phyloP scores from a whole-genome alignment of 768 basidiomycete species.

The Lanmaoa rubissima region DNA sequence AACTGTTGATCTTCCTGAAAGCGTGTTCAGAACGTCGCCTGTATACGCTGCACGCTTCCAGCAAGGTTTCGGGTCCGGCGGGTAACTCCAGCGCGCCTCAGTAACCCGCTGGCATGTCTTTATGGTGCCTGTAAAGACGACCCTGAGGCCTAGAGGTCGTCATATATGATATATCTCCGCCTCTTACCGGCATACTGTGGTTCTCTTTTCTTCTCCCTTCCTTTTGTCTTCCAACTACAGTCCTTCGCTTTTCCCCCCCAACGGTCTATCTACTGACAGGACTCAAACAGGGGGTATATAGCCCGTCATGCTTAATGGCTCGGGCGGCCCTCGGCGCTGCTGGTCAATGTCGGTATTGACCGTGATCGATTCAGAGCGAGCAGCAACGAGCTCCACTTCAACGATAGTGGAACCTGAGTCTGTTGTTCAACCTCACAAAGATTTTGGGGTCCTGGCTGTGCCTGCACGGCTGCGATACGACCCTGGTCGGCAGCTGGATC shows the following conservation, averaged over 20 bases:
- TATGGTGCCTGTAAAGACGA: constrained; percentile 13
- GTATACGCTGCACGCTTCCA: too few relatives aligned
- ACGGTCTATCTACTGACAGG: not conserved
- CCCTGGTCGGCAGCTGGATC: constrained; percentile 36
- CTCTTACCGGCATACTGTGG: not conserved
- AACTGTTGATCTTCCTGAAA: too few relatives aligned
- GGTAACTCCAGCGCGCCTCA: too few relatives aligned
- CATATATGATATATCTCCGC: constrained; percentile 1
- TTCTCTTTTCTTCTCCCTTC: constrained; percentile 3
- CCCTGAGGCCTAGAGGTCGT: constrained; percentile 10
- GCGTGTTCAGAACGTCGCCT: too few relatives aligned
- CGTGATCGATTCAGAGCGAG: constrained; percentile 10
- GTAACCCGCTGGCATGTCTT: not conserved
- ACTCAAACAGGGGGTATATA: not conserved
- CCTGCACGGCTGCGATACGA: constrained; percentile 42
- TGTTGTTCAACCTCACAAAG: constrained; percentile 6
- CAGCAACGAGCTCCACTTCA: not conserved
- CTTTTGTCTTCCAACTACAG: constrained; percentile 13
- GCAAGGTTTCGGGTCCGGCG: too few relatives aligned
- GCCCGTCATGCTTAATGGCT: constrained; percentile 13
- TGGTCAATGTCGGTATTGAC: constrained; percentile 19
- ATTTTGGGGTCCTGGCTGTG: constrained; percentile 48
- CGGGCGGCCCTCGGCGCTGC: not conserved
- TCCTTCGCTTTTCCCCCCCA: constrained; percentile 11
- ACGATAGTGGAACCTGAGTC: not conserved